A percentile compares a stretch with the other conserved stretches of the same genome.
Conservation (phyloP, 2,329 filamentous ascomycete genomes). For the Clarireedia paspali region DNA sequence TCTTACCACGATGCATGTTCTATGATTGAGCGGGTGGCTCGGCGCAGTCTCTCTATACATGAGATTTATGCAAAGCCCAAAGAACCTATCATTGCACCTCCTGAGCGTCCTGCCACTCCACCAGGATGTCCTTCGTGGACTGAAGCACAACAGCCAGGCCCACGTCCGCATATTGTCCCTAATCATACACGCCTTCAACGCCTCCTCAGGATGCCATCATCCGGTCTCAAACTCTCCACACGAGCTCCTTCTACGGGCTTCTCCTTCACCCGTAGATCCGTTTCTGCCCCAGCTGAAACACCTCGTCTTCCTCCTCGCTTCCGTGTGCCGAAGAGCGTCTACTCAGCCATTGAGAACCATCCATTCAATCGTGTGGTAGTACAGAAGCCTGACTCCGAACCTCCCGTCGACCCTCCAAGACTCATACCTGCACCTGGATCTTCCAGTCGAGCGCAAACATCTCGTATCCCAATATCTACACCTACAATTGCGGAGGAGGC, state of each 20-base stretch:
- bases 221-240: conserved; percentile 9
- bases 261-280: not conserved
- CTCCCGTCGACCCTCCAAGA: not conserved
- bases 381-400: conserved; percentile 8
- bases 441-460: not conserved
- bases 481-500: not conserved
- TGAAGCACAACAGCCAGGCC: conserved; percentile 18
- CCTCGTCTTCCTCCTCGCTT: conserved; percentile 16
- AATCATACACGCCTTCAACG: conserved; percentile 17
- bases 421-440: not conserved
- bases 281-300: conserved; percentile 1
- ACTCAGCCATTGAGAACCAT: conserved; percentile 25
- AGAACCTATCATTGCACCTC: conserved; percentile 23
- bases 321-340: conserved; percentile 26
- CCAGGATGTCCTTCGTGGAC: conserved; percentile 30
- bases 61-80: conserved; percentile 28
- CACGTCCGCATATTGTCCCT: not conserved
- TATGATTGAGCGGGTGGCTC: conserved; percentile 18
- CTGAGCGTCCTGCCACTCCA: conserved; percentile 25
- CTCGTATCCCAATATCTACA: not conserved
- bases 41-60: conserved; percentile 14
- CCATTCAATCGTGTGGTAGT: conserved; percentile 24
- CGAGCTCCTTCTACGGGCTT: conserved; percentile 1
- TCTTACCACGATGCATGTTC: conserved; percentile 26
- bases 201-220: conserved; percentile 16